Evolutionary conservation across 2,329 filamentous ascomycete species (phyloP), one percentile per base, ranked within the genome.

Genomic region (Colletotrichum neosansevieriae): DNA sequence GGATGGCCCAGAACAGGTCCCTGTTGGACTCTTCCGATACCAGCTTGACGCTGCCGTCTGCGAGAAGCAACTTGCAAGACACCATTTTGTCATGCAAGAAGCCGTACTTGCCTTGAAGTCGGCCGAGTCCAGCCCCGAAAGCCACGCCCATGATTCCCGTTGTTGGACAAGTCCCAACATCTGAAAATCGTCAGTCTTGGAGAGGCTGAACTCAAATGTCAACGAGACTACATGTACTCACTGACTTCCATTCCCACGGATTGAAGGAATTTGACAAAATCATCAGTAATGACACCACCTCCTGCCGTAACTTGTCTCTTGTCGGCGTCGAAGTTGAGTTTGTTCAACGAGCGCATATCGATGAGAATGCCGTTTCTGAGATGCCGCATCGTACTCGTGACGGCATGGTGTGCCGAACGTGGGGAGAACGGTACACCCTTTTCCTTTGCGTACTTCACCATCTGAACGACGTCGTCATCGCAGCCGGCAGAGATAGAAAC

Each of bases 1-100:
- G 82, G 0, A 86, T 73, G 13, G 81, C 84, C 83, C 83, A 86
- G 72, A 84, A 77, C 0, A 86, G 72, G 67, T 85, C 82, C 2
- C 69, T 15, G 42, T 79, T 71, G 38, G 73, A 72, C 3, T 61
- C 63, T 2, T 61, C 21, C 12, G 73, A 75, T 7, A 76, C 75
- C 15, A 67, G 72, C 15, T 72, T 58, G 1, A 73, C 70, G 6
- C 60, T 65, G 1, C 75, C 75, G 40, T 74, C 72, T 17, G 76
- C 69, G 3, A 72, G 70, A 3, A 79, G 74, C 4, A 79, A 61
- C 15, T 74, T 72, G 13, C 75, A 67, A 3, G 76, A 78, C 10
- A 79, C 42, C 32, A 81, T 72, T 38, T 77, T 76, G 63, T 81
- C 79, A 6, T 58, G 77, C 69, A 24, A 38, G 45, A 63, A 73